A percentile compares a stretch with the other conserved stretches of the same genome.
Evolutionary conservation across 129 eudicot genomes (phyloP).

Genomic region (Gnaphalium uliginosum): DNA sequence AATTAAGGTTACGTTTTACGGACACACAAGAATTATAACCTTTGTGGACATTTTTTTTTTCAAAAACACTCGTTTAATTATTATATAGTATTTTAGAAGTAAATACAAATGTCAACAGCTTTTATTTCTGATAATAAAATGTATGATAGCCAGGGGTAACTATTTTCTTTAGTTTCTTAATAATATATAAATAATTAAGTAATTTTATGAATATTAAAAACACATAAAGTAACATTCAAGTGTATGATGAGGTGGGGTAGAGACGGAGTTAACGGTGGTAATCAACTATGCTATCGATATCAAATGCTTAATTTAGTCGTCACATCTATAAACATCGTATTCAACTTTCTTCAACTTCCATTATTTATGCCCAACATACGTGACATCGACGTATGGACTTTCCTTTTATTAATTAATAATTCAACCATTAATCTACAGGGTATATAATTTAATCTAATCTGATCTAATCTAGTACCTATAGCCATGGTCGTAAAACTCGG

Average conservation of each 20-base stretch:
- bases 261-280: conserved; percentile 13
- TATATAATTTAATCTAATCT: no score
- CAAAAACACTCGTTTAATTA: no score
- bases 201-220: no score
- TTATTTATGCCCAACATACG: conserved; percentile 2
- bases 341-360: conserved; percentile 23
- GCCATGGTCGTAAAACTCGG: no score
- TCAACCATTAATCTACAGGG: background rate
- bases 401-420: background rate
- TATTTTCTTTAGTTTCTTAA: no score
- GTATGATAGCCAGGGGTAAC: background rate
- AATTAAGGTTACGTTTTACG: no score
- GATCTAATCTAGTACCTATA: no score
- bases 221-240: background rate
- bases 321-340: conserved; percentile 32
- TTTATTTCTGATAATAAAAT: background rate
- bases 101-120: background rate
- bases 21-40: no score
- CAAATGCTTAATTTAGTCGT: conserved; percentile 21
- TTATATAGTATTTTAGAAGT: no score
- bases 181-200: no score
- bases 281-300: conserved; percentile 7
- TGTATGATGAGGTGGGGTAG: background rate
- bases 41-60: no score
- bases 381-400: conserved; percentile 3